Evolutionary conservation across 2,329 filamentous ascomycete genomes (phyloP), one percentile per base, ranked within the genome.

Genomic region (Fusarium sp.): DNA sequence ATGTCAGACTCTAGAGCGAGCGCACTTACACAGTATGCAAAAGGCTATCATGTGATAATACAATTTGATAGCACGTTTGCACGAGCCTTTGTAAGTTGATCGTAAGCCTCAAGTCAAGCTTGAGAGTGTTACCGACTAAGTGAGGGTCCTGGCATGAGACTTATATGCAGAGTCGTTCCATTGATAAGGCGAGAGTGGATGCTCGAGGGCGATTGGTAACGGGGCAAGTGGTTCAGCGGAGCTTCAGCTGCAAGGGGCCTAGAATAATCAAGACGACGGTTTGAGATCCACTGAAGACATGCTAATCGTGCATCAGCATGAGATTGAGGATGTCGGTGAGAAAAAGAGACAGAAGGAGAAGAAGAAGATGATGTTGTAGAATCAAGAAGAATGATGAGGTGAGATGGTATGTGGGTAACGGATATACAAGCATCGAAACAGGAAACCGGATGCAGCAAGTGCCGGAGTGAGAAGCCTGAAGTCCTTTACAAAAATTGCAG

Each of bases 311-410:
- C 26, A 63, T 26, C 48, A 49, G 62, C 55, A 73, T 18, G 28
- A 62, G 54, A 36, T 45, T n/a, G 35, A 26, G 42, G n/a, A 51
- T 69, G 72, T 74, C 72, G 72, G 72, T 74, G 72, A 74, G 72
- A 54, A 45, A 48, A 17, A 17, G 42, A 26, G 28, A 31, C 14
- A 38, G n/a, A 31, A 38, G 52, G 47, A 49, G 35, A 41, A 33
- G 22, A 24, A 41, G 52, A 66, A 24, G n/a, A 52, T 26, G n/a
- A 26, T 26, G 24, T 12, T n/a, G 28, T 26, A 68, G 63, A 68
- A 67, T 31, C 35, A 55, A 55, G 51, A 41, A 41, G 51, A 41
- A 63, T 38, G 24, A 65, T 31, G 36, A 63, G 39, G 39, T n/a
- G 33, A 51, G 24, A 55, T 28, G 39, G n/a, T 13, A 36, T 31